These are phyloP conservation scores for Forsythia suspensa DNA, from an alignment of 257 asterid species.

Conservation along the genomic window DNA sequence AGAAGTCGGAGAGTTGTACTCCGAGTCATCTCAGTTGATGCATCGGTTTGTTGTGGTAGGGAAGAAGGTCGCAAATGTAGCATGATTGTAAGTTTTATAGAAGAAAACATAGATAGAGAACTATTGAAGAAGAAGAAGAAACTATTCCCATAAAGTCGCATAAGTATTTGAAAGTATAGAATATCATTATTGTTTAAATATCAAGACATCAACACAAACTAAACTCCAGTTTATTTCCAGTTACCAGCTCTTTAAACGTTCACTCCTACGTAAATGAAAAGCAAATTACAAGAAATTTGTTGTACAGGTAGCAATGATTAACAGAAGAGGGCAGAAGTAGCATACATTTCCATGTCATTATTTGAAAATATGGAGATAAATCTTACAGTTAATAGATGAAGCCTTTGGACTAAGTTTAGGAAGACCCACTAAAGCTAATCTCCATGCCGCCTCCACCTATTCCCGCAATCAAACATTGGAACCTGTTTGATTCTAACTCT, in stretches of 20 bases:
- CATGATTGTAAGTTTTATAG: no score
- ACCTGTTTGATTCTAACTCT: conserved; percentile 76
- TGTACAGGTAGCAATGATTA: neutral
- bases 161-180: no score
- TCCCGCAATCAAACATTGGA: conserved; percentile 81
- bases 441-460: conserved; percentile 93
- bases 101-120: no score
- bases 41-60: no score
- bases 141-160: no score
- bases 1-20: no score
- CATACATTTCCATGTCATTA: conserved; percentile 13
- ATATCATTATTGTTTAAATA: no score
- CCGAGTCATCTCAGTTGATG: no score
- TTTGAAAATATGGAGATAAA: conserved; percentile 24
- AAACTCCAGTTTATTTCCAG: neutral
- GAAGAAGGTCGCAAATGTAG: no score
- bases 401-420: conserved; percentile 34
- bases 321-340: neutral
- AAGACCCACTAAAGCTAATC: conserved; percentile 56
- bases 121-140: no score
- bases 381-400: conserved; percentile 24
- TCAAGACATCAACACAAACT: neutral
- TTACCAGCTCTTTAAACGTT: neutral
- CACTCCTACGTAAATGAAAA: neutral
- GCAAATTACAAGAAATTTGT: neutral